phyloP scores from a whole-genome alignment of 1,139 yeast genomes.

The Kurtzmaniella natalensis region DNA sequence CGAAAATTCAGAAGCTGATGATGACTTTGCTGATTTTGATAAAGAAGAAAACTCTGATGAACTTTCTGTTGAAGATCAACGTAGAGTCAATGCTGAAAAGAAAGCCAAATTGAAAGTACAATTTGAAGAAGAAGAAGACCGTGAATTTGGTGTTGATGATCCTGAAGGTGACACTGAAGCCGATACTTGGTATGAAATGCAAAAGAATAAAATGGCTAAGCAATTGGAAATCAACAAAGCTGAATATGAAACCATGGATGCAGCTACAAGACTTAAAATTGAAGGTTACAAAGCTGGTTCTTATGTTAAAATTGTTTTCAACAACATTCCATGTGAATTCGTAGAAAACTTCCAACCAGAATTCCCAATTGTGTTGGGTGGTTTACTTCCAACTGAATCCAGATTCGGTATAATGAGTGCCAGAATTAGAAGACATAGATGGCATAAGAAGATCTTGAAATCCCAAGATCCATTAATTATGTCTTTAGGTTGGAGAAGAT shows the following conservation, averaged over 20 bases:
- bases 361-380: slow-evolving; percentile 87
- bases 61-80: slow-evolving; percentile 59
- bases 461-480: slow-evolving; percentile 93
- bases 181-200: slow-evolving; percentile 97
- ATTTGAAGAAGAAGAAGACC: slow-evolving; percentile 86
- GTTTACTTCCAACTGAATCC: slow-evolving; percentile 83
- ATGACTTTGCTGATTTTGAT: slow-evolving; percentile 56
- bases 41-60: slow-evolving; percentile 45
- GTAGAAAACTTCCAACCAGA: slow-evolving; percentile 80
- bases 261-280: slow-evolving; percentile 67
- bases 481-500: slow-evolving; percentile 97
- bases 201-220: slow-evolving; percentile 94
- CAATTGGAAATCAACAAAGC: slow-evolving; percentile 91
- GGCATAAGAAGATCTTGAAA: slow-evolving; percentile 96
- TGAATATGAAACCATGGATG: slow-evolving; percentile 70
- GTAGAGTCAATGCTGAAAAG: slow-evolving; percentile 80
- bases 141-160: slow-evolving; percentile 69
- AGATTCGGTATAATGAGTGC: slow-evolving; percentile 91
- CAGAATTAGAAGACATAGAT: slow-evolving; percentile 94
- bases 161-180: slow-evolving; percentile 72
- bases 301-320: slow-evolving; percentile 85
- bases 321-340: slow-evolving; percentile 84
- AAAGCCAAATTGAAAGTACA: slow-evolving; percentile 85
- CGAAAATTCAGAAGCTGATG: slow-evolving; percentile 28
- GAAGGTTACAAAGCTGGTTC: slow-evolving; percentile 95